Evolutionary conservation across 1,284 basidiomycete species (phyloP), one percentile per base, ranked within the genome.

Genomic region (Psilocybe mexicana): DNA sequence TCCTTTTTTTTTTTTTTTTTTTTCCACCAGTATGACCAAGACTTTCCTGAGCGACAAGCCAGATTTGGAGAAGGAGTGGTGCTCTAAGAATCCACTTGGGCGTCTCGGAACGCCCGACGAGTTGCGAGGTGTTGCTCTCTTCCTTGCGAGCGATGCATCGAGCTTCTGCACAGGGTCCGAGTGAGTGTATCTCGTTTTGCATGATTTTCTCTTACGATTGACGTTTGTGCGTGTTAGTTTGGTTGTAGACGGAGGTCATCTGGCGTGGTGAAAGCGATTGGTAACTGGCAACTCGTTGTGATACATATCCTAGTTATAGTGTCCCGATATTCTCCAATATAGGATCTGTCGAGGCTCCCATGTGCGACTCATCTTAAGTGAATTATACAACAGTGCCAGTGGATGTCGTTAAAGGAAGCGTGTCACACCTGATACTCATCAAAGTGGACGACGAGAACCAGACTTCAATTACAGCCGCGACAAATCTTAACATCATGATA

Each of bases 101-200:
- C 79, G 90, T 18, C 76, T 92, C 4, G 90, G 87, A 28, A 76
- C 82, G 3, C 83, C 87, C 0, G 85, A 90, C 66, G 90, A 92
- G 71, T 72, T 92, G 64, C 79, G 87, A 2, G 89, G 90, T 6
- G 86, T 85, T 0, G 80, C 84, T n/a, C 72, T 86, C 5, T 92
- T 88, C 86, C 78, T 92, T 0, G 87, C 86, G 26, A 85, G 83
- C 40, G 84, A 87, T 61, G 85, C 83, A 24, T 85, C 83, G 5
- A 85, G 80, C 10, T 88, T 84, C 68, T 88, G 85, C 64, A 88
- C 86, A 0, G 86, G 87, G 0, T 79, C 76, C 84, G 83, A 88
- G 86, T 88, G 63, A 67, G 84, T 57, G 28, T 44, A 7, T 44
- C 38, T 23, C 25, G 12, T 43, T 35, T 50, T 38, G 8, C 7